These are phyloP conservation scores for Flaveria robusta DNA, from an alignment of 129 eudicot species.

Conservation along the genomic window DNA sequence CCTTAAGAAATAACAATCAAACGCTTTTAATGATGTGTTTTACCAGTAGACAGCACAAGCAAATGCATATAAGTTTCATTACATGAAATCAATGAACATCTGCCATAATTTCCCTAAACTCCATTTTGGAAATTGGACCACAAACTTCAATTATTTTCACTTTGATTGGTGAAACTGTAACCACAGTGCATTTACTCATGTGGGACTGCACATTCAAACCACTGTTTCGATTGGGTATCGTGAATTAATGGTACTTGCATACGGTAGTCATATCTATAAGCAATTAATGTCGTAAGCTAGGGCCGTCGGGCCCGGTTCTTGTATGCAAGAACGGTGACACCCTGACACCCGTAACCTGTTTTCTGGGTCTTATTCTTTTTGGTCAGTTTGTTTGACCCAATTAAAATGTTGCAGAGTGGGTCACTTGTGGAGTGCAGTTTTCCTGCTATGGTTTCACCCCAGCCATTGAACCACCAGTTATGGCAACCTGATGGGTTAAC, in stretches of 20 bases:
- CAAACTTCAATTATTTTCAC: conserved; percentile 30
- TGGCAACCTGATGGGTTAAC: conserved; percentile 58
- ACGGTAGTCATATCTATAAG: conserved; percentile 22
- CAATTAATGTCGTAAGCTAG: conserved; percentile 27
- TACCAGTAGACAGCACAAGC: not conserved
- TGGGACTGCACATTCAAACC: conserved; percentile 34
- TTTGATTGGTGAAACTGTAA: conserved; percentile 26
- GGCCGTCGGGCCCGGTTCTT: conserved; percentile 27
- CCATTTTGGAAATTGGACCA: conserved; percentile 37
- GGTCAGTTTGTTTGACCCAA: conserved; percentile 22
- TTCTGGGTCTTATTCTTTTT: conserved; percentile 18
- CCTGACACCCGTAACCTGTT: conserved; percentile 10
- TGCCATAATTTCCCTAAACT: conserved; percentile 31
- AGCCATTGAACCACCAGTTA: conserved; percentile 46
- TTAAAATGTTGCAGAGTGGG: conserved; percentile 49
- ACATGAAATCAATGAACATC: conserved; percentile 34
- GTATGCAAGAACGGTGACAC: conserved; percentile 32
- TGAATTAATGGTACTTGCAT: conserved; percentile 29
- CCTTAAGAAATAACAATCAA: conserved; percentile 16
- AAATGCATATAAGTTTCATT: conserved; percentile 13
- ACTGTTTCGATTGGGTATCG: conserved; percentile 30
- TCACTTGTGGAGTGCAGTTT: conserved; percentile 57
- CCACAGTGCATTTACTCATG: conserved; percentile 38
- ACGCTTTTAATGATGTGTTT: conserved; percentile 14
- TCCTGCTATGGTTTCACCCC: conserved; percentile 55